phyloP scores from a whole-genome alignment of 352 stramenopile species.

The Phytophthora kernoviae region DNA sequence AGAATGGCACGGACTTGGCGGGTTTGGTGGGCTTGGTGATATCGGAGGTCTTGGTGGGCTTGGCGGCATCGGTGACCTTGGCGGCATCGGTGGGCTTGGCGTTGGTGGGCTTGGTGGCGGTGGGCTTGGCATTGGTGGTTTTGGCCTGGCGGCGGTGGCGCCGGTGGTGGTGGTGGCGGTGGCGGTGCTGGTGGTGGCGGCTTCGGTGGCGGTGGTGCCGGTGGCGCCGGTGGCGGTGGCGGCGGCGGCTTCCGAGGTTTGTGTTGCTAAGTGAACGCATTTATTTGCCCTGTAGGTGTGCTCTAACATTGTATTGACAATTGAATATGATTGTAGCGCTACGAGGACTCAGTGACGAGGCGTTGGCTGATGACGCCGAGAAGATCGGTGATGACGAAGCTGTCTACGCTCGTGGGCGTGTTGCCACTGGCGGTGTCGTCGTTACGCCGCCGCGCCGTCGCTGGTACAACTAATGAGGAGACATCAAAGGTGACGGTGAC shows the following conservation, averaged over 20 bases:
- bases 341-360: slow-evolving; percentile 17
- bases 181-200: no score
- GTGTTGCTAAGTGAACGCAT: not conserved
- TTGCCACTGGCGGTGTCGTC: slow-evolving; percentile 26
- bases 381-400: not conserved
- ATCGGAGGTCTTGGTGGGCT: slow-evolving; percentile 5
- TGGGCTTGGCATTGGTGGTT: slow-evolving; percentile 13
- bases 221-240: no score
- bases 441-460: slow-evolving; percentile 26
- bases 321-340: slow-evolving; percentile 13
- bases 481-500: no score
- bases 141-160: not conserved
- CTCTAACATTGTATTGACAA: not conserved
- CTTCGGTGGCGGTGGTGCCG: no score
- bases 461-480: not conserved
- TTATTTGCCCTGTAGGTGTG: no score
- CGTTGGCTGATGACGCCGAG: not conserved
- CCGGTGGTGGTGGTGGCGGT: no score
- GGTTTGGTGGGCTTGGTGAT: not conserved
- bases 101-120: slow-evolving; percentile 14
- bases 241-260: not conserved
- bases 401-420: slow-evolving; percentile 5
- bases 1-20: not conserved
- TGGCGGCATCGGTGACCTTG: slow-evolving; percentile 10
- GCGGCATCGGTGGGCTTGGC: slow-evolving; percentile 9